Evolutionary conservation across 257 asterid genomes (phyloP).

Genomic region (Nicotiana attenuata): DNA sequence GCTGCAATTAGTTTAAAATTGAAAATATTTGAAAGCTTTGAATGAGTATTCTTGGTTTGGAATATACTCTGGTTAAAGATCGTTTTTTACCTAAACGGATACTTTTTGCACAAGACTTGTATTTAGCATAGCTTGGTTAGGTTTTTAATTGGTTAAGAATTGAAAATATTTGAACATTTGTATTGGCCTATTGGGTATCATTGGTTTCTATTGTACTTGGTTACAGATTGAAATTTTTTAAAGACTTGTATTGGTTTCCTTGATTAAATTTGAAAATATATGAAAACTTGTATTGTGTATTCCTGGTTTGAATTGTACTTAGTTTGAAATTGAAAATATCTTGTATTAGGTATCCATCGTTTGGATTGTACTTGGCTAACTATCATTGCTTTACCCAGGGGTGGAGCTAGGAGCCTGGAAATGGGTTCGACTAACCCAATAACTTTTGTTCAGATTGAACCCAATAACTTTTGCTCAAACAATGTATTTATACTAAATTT

Average conservation of each 20-base stretch:
- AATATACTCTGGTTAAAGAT: too few species aligned
- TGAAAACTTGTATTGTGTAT: not conserved
- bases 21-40: not conserved
- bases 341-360: not conserved
- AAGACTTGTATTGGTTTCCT: not conserved
- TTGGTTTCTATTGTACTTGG: not conserved
- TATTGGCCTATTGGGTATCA: not conserved
- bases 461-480: too few species aligned
- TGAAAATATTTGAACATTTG: not conserved
- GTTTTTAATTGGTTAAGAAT: not conserved
- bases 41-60: not conserved
- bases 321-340: not conserved
- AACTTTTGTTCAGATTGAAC: too few species aligned
- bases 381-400: not conserved
- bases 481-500: too few species aligned
- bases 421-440: too few species aligned
- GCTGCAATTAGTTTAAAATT: not conserved
- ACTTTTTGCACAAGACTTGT: too few species aligned
- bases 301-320: not conserved
- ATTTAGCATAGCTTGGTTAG: not conserved
- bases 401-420: too few species aligned
- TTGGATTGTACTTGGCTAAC: not conserved
- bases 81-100: too few species aligned
- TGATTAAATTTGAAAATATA: not conserved
- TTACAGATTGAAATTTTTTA: not conserved